Evolutionary conservation across 306 rosid genomes (phyloP).

Genomic region (Spatholobus suberectus): DNA sequence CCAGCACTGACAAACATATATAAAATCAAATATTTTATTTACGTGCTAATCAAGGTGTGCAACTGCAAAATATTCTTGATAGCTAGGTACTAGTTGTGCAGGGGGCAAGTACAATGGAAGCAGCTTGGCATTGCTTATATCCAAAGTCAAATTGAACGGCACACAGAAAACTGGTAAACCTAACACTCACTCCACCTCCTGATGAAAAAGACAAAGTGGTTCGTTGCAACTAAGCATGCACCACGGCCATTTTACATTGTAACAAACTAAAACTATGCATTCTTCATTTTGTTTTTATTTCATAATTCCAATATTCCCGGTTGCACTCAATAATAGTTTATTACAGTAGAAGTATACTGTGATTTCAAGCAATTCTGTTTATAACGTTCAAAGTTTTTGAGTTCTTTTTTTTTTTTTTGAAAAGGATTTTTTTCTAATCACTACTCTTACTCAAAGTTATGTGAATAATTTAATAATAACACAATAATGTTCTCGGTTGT

Average conservation of each 20-base stretch:
- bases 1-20: neutral
- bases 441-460: neutral
- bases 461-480: neutral
- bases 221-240: slow-evolving; percentile 41
- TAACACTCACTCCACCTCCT: slow-evolving; percentile 42
- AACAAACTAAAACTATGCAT: neutral
- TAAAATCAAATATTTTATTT: neutral
- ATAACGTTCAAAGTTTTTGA: neutral
- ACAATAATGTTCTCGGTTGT: slow-evolving; percentile 2
- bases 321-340: neutral
- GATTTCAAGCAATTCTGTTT: neutral
- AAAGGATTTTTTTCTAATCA: neutral
- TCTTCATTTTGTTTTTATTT: neutral
- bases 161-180: slow-evolving; percentile 36
- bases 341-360: neutral
- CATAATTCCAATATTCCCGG: neutral
- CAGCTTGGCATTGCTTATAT: slow-evolving; percentile 36
- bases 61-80: neutral
- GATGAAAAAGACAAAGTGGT: slow-evolving; percentile 38
- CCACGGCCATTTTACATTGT: neutral
- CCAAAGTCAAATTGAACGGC: slow-evolving; percentile 30
- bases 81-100: neutral
- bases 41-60: neutral
- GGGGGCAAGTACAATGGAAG: slow-evolving; percentile 32
- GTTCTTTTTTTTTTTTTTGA: neutral